These are phyloP conservation scores for Pythium graminicola DNA, from an alignment of 352 stramenopile species.

Conservation along the genomic window DNA sequence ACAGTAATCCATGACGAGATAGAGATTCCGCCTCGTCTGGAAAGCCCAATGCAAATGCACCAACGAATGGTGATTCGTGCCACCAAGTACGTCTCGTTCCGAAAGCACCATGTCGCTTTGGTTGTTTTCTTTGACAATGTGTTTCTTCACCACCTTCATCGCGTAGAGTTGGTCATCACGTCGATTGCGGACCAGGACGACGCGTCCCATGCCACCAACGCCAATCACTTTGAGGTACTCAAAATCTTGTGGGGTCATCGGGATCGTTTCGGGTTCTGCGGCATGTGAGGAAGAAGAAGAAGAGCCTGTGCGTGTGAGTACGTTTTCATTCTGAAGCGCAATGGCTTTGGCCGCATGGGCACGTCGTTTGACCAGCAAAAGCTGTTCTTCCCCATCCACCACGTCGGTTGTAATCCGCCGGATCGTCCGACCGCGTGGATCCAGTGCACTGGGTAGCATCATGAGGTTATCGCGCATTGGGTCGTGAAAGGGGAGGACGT, in stretches of 20 bases:
- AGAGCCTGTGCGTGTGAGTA: neutral
- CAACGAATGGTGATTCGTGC: slow-evolving; percentile 88
- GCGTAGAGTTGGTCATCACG: slow-evolving; percentile 54
- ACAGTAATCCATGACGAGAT: slow-evolving; percentile 72
- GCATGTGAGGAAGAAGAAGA: neutral
- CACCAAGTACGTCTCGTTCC: slow-evolving; percentile 80
- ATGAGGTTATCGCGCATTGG: slow-evolving; percentile 34
- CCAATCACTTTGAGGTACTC: slow-evolving; percentile 86
- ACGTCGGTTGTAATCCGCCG: slow-evolving; percentile 43
- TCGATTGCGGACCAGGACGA: slow-evolving; percentile 66
- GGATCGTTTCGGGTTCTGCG: neutral
- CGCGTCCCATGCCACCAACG: slow-evolving; percentile 79
- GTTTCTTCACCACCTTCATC: slow-evolving; percentile 76
- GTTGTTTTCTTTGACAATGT: slow-evolving; percentile 40
- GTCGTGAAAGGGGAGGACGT: slow-evolving; percentile 20
- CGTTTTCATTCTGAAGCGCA: slow-evolving; percentile 46
- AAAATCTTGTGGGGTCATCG: slow-evolving; percentile 60
- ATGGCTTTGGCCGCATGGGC: slow-evolving; percentile 68
- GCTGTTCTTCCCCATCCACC: slow-evolving; percentile 43
- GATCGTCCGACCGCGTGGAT: slow-evolving; percentile 44
- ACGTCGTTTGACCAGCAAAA: slow-evolving; percentile 51
- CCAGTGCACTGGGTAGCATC: slow-evolving; percentile 49
- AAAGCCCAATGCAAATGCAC: slow-evolving; percentile 85
- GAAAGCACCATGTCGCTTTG: slow-evolving; percentile 56
- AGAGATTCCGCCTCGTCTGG: slow-evolving; percentile 75